Percentiles rank a stretch among this genome's conserved stretches.
Conservation (phyloP, 176 grass and related monocot genomes). For the Echinochloa phyllopogon region DNA sequence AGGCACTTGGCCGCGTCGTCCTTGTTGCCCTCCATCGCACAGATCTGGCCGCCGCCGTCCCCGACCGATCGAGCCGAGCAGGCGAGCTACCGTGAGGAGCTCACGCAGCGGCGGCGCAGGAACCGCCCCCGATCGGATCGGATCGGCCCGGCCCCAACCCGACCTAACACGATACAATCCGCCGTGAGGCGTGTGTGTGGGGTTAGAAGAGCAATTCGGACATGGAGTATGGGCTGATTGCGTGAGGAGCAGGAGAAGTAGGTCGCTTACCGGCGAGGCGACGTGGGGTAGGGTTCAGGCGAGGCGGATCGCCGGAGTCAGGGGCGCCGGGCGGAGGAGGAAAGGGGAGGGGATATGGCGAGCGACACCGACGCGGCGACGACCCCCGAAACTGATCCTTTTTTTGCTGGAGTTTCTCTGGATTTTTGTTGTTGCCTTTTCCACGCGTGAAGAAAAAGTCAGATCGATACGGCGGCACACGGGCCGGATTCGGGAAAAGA, state of each 20-base stretch:
- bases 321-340: neutral
- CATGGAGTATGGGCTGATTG: neutral
- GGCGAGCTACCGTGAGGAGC: neutral
- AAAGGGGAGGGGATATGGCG: slow-evolving; percentile 13
- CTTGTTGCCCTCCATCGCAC: slow-evolving; percentile 92
- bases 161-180: slow-evolving; percentile 49
- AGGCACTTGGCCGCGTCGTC: slow-evolving; percentile 91
- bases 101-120: neutral
- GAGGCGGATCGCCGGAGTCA: slow-evolving; percentile 18
- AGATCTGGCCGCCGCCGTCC: neutral
- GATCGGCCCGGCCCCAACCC: slow-evolving; percentile 22
- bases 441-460: slow-evolving; percentile 5
- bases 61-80: slow-evolving; percentile 23
- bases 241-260: neutral
- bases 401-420: neutral
- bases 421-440: slow-evolving; percentile 11
- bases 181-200: neutral
- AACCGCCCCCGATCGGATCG: slow-evolving; percentile 36
- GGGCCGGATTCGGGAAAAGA: neutral
- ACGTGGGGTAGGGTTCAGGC: neutral
- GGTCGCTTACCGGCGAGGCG: neutral
- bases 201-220: slow-evolving; percentile 20
- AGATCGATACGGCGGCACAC: neutral
- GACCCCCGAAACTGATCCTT: slow-evolving; percentile 14
- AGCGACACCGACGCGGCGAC: slow-evolving; percentile 38